phyloP scores from a whole-genome alignment of 73 alveolate species.

The Effrenium voratum region DNA sequence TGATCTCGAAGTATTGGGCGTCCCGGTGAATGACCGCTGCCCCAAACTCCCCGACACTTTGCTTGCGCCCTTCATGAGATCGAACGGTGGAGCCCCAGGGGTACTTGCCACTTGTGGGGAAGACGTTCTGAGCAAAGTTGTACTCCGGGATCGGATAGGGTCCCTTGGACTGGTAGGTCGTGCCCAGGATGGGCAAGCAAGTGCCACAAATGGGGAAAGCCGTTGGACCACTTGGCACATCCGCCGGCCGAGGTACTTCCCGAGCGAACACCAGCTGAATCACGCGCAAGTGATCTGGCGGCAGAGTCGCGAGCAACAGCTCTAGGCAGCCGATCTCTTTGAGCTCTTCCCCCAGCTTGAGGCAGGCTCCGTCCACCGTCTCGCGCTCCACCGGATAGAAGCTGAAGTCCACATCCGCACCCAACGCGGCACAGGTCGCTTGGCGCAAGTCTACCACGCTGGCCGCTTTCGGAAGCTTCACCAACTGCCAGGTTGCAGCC shows the following conservation, averaged over 20 bases:
- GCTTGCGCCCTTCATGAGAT: constrained; percentile 7
- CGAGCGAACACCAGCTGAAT: constrained; percentile 36
- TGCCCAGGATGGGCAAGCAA: constrained; percentile 41
- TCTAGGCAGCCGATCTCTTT: constrained; percentile 24
- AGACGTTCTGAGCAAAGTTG: constrained; percentile 53
- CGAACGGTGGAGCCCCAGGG: constrained; percentile 62
- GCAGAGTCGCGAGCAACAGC: constrained; percentile 28
- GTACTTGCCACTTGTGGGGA: constrained; percentile 52
- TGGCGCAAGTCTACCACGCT: neutral
- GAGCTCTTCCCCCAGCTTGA: constrained; percentile 20
- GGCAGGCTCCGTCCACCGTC: constrained; percentile 37
- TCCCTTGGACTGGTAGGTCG: constrained; percentile 55
- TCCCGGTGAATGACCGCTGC: constrained; percentile 35
- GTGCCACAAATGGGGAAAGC: constrained; percentile 48
- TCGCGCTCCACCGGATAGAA: constrained; percentile 50
- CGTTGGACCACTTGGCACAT: constrained; percentile 52
- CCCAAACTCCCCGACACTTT: constrained; percentile 36
- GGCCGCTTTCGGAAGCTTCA: constrained; percentile 44
- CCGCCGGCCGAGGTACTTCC: constrained; percentile 16
- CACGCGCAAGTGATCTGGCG: constrained; percentile 56
- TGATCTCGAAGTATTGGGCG: constrained; percentile 33
- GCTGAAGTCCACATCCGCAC: neutral
- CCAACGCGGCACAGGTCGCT: constrained; percentile 28
- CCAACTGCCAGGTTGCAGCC: constrained; percentile 25
- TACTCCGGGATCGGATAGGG: constrained; percentile 38